A percentile compares a stretch with the other conserved stretches of the same genome.
Evolutionary conservation across 345 rosid species (phyloP).

Genomic region (Bruguiera gymnorhiza): DNA sequence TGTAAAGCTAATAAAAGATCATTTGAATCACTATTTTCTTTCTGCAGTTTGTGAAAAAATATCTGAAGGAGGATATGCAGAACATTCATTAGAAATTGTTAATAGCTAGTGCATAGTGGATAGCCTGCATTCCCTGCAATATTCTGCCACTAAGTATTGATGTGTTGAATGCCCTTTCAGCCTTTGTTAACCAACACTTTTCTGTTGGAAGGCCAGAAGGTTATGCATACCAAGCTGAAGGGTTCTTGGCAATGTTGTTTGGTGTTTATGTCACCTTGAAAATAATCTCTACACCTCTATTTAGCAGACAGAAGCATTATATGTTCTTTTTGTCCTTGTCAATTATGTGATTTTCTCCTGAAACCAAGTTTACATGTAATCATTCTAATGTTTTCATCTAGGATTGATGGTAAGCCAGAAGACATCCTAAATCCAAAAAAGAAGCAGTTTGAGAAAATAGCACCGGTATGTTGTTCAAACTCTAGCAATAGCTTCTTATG

Average conservation of each 20-base stretch:
- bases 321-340: background rate
- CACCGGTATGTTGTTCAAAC: constrained; percentile 53
- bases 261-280: background rate
- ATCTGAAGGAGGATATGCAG: background rate
- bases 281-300: background rate
- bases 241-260: background rate
- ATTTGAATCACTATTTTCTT: background rate
- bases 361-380: background rate
- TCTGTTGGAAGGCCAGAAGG: background rate
- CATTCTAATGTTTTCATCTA: constrained; percentile 22
- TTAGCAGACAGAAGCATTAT: background rate
- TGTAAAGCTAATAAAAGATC: background rate
- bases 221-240: background rate
- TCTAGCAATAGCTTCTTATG: background rate
- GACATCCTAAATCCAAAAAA: constrained; percentile 90
- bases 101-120: background rate
- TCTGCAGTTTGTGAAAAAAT: background rate
- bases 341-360: background rate
- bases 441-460: constrained; percentile 92
- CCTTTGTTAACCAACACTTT: too few relatives aligned
- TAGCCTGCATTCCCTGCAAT: background rate
- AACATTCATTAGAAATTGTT: background rate
- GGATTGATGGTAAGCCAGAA: constrained; percentile 97
- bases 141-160: background rate
- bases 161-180: background rate